Conservation (phyloP, 2,329 filamentous ascomycete genomes). For the Beauveria bassiana region DNA sequence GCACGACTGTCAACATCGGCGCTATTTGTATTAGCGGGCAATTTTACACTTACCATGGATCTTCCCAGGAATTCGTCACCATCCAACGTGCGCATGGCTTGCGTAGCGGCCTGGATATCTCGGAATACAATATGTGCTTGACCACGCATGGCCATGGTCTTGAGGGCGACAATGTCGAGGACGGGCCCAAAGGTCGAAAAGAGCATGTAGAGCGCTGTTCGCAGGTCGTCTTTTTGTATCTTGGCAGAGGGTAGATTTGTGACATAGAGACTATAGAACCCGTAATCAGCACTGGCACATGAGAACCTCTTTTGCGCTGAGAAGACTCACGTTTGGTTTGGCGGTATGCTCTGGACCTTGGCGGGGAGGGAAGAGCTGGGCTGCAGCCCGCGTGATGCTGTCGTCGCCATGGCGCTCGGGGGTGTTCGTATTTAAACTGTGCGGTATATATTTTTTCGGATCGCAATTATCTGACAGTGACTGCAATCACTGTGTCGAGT, state of each 20-base stretch:
- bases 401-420: slow-evolving; percentile 19
- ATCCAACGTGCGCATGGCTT: slow-evolving; percentile 84
- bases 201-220: slow-evolving; percentile 81
- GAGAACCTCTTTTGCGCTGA: neutral
- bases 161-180: slow-evolving; percentile 83
- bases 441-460: neutral
- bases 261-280: slow-evolving; percentile 63
- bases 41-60: slow-evolving; percentile 58
- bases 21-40: neutral
- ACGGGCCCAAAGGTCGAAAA: slow-evolving; percentile 92
- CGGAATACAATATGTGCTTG: slow-evolving; percentile 91
- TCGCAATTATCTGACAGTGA: neutral
- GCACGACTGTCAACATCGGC: neutral
- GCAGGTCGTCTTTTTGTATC: slow-evolving; percentile 80
- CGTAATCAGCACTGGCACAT: slow-evolving; percentile 6
- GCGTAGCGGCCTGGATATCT: slow-evolving; percentile 84
- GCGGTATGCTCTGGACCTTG: slow-evolving; percentile 50
- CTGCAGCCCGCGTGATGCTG: slow-evolving; percentile 32
- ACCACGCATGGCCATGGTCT: slow-evolving; percentile 86
- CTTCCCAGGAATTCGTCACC: slow-evolving; percentile 79
- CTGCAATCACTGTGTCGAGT: neutral
- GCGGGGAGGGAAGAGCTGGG: slow-evolving; percentile 36
- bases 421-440: neutral
- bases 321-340: slow-evolving; percentile 65
- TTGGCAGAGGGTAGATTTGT: slow-evolving; percentile 80